These are phyloP conservation scores for Phaeomoniella chlamydospora DNA, from an alignment of 2,329 filamentous ascomycete genomes.

Conservation along the genomic window DNA sequence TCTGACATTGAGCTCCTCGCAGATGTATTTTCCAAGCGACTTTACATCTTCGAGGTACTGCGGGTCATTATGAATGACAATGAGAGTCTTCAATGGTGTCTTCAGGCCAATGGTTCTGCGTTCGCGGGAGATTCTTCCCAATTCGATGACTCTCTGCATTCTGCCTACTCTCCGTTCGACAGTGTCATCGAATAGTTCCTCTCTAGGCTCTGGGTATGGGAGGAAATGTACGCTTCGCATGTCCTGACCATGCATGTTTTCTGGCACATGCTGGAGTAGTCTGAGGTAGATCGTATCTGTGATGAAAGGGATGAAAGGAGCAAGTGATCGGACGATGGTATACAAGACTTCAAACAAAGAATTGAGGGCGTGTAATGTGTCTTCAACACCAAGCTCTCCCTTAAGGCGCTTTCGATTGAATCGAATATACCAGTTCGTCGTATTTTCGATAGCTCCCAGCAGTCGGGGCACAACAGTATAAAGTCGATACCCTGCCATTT, in stretches of 20 bases:
- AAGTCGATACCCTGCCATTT: conserved; percentile 63
- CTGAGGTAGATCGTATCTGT: conserved; percentile 87
- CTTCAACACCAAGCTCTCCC: conserved; percentile 70
- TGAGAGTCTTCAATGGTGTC: conserved; percentile 74
- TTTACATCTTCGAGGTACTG: conserved; percentile 77
- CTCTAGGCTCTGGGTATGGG: conserved; percentile 71
- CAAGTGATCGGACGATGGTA: conserved; percentile 73
- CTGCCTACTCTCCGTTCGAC: conserved; percentile 76
- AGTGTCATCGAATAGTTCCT: conserved; percentile 73
- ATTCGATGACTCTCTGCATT: conserved; percentile 93
- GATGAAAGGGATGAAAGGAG: conserved; percentile 91
- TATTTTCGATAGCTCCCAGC: conserved; percentile 68
- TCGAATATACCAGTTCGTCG: conserved; percentile 86
- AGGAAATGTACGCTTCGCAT: conserved; percentile 84
- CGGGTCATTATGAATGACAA: conserved; percentile 73
- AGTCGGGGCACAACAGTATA: conserved; percentile 79
- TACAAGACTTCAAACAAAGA: conserved; percentile 88
- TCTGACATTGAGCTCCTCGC: conserved; percentile 80
- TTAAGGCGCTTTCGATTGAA: conserved; percentile 78
- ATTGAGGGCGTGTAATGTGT: conserved; percentile 82
- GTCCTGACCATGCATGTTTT: conserved; percentile 55
- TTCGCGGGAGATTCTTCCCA: conserved; percentile 75
- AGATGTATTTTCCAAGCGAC: conserved; percentile 75
- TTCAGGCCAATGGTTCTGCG: conserved; percentile 74
- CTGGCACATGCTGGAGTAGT: conserved; percentile 67